Evolutionary conservation across 306 rosid genomes (phyloP), one percentile per base, ranked within the genome.

Genomic region (Sechiopsis laciniata): DNA sequence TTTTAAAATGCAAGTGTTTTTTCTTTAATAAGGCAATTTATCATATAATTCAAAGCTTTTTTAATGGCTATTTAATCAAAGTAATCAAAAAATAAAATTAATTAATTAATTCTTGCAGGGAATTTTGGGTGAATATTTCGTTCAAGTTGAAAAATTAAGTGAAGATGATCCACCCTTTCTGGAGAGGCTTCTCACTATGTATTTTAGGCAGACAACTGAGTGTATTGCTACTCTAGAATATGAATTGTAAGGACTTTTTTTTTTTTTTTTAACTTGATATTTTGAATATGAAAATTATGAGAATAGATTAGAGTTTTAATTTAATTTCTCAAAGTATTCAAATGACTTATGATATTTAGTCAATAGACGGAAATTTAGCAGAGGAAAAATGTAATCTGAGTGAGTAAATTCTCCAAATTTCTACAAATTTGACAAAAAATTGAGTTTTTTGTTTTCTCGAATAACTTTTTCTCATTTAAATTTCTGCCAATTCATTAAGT

Each of bases 101-200:
- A 48, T 48, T 10, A 2, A 48, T 11, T 48, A 48, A 54, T 54
- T 70, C 14, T 52, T 72, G 75, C n/a, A 72, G 75, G 75, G 45
- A 55, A 35, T 52, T 54, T 21, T 72, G 51, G 29, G 21, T 19
- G 75, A 29, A 15, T 22, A 72, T 4, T 72, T 72, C 11, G 7
- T 6, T 10, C 51, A 54, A 12, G 24, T 32, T 4, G 75, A 72
- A 48, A 17, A 0, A 29, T 53, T 54, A 54, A 16, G 58, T 5
- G 26, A 9, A 0, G 51, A 72, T 32, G 58, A 54, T 24, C 75
- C 62, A 53, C 24, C 37, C n/a, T 72, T 67, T 46, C 72, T 72
- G 17, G 32, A 72, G 75, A 55, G 19, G 63, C 11, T 55, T 72
- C 62, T 72, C 16, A 29, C 62, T 72, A 1, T 6, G 7, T 68